phyloP scores from a whole-genome alignment of 768 basidiomycete species.

The Daedalea quercina region DNA sequence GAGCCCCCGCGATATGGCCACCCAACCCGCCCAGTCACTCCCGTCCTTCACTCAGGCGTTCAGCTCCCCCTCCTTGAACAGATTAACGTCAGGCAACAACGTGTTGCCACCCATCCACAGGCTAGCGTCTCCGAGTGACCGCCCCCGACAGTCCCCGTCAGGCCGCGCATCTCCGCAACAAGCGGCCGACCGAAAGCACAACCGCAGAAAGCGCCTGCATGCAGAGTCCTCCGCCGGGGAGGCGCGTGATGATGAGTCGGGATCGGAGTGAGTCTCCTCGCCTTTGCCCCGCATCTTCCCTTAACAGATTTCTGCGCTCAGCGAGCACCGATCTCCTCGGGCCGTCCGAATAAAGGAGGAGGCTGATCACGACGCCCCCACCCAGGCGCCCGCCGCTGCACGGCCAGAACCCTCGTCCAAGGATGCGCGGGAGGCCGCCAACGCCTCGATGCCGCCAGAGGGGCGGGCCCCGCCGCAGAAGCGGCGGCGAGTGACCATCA shows the following conservation, averaged over 20 bases:
- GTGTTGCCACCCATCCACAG: slow-evolving; percentile 61
- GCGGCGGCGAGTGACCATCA: slow-evolving; percentile 68
- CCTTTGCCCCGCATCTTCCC: slow-evolving; percentile 7
- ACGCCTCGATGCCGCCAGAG: slow-evolving; percentile 28
- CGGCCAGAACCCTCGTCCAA: slow-evolving; percentile 10
- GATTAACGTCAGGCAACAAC: slow-evolving; percentile 43
- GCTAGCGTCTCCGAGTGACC: slow-evolving; percentile 25
- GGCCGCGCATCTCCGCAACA: slow-evolving; percentile 16
- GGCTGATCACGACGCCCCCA: slow-evolving; percentile 42
- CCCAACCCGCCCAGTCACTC: slow-evolving; percentile 52
- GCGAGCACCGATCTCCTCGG: slow-evolving; percentile 38
- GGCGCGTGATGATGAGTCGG: slow-evolving; percentile 30
- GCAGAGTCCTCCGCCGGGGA: slow-evolving; percentile 11
- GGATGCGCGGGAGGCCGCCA: neutral
- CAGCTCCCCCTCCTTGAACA: slow-evolving; percentile 46
- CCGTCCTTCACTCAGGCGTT: slow-evolving; percentile 80
- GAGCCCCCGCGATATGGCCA: slow-evolving; percentile 35
- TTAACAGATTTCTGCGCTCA: slow-evolving; percentile 7
- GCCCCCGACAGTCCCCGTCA: slow-evolving; percentile 11
- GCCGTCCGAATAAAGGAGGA: slow-evolving; percentile 57
- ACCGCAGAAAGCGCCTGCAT: slow-evolving; percentile 22
- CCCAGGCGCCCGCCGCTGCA: slow-evolving; percentile 29
- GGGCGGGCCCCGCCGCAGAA: slow-evolving; percentile 40
- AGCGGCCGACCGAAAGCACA: slow-evolving; percentile 13
- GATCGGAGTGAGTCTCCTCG: slow-evolving; percentile 38